Evolutionary conservation across 176 grass and related monocot species (phyloP).

Genomic region (Oryza nivara): DNA sequence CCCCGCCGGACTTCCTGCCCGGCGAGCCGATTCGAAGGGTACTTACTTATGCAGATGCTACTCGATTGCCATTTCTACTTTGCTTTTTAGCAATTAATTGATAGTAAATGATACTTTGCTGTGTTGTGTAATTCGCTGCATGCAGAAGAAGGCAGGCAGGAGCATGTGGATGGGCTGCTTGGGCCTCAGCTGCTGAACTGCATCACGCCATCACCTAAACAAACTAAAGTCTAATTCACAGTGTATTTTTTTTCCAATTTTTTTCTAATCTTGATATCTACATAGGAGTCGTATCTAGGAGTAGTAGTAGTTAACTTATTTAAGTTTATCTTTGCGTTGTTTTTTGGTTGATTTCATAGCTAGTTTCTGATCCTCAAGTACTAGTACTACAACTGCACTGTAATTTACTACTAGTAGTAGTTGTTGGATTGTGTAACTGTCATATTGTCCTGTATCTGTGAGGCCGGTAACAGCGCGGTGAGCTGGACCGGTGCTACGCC

Average conservation of each 20-base stretch:
- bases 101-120: too few relatives aligned
- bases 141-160: constrained; percentile 2
- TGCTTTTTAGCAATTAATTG: neutral
- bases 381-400: neutral
- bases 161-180: constrained; percentile 16
- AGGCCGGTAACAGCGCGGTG: too few relatives aligned
- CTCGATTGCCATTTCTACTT: too few relatives aligned
- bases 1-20: constrained; percentile 23
- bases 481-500: too few relatives aligned
- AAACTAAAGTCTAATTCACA: neutral
- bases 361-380: neutral
- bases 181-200: constrained; percentile 7
- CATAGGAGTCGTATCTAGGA: too few relatives aligned
- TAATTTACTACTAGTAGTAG: neutral
- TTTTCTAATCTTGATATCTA: neutral
- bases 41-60: neutral
- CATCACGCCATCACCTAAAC: neutral
- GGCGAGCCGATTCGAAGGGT: constrained; percentile 7
- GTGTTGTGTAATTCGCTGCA: neutral
- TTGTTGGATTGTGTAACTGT: neutral
- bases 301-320: neutral
- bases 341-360: neutral
- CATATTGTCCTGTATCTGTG: neutral
- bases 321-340: neutral
- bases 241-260: neutral